These are phyloP conservation scores for Apiospora sp. DNA, from an alignment of 2,329 filamentous ascomycete genomes.

Conservation along the genomic window DNA sequence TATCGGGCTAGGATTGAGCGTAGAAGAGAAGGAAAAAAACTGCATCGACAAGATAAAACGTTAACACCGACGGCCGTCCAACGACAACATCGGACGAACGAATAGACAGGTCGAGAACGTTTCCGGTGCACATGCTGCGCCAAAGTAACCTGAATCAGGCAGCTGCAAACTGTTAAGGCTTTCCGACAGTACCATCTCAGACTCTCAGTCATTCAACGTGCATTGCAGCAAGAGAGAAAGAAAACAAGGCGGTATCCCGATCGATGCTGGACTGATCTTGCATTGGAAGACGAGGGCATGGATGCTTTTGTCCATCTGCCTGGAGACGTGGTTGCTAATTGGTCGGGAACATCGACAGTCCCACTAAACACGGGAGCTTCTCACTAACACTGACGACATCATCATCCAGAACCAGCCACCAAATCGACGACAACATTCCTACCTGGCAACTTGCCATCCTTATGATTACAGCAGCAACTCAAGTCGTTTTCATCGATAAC, in stretches of 20 bases:
- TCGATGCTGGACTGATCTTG: background rate
- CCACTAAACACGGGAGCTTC: background rate
- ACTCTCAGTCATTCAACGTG: background rate
- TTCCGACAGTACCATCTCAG: background rate
- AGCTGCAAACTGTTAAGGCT: background rate
- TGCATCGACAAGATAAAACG: background rate
- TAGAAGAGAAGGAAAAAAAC: background rate
- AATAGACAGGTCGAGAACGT: background rate
- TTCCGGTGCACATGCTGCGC: background rate
- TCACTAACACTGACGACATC: conserved; percentile 16
- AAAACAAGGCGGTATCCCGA: background rate
- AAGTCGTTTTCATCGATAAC: background rate
- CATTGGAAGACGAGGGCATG: background rate
- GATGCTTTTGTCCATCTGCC: background rate
- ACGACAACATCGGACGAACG: background rate
- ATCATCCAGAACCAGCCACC: background rate
- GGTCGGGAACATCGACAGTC: background rate
- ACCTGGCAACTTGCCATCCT: background rate
- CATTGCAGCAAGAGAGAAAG: background rate
- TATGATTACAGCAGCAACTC: background rate
- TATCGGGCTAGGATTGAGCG: background rate
- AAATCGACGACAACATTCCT: background rate
- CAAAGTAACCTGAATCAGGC: conserved; percentile 1
- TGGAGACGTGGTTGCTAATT: background rate
- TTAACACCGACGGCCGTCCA: background rate